Conservation (phyloP, 2,329 filamentous ascomycete species). For the Fusarium transvaalense region DNA sequence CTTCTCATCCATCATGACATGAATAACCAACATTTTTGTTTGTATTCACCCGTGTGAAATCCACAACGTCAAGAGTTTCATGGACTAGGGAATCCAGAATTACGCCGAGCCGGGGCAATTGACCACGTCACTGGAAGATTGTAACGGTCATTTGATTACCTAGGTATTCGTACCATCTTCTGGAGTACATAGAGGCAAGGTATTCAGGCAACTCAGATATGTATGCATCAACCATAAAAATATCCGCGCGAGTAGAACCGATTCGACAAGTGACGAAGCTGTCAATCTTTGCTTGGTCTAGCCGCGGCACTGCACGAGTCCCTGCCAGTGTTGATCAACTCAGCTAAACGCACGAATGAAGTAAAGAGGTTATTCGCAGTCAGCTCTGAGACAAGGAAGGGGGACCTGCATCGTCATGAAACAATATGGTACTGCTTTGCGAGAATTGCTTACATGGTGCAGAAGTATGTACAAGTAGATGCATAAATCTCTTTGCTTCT, state of each 20-base stretch:
- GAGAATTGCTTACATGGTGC: constrained; percentile 24
- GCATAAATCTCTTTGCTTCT: constrained; percentile 20
- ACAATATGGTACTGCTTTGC: constrained; percentile 14
- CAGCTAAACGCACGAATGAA: constrained; percentile 49
- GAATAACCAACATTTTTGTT: constrained; percentile 6
- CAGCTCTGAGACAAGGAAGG: constrained; percentile 4
- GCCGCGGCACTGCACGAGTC: constrained; percentile 15
- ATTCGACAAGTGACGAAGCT: background rate
- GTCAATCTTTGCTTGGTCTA: constrained; percentile 24
- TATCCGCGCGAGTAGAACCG: constrained; percentile 15
- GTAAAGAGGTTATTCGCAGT: constrained; percentile 3
- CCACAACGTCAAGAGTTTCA: constrained; percentile 16
- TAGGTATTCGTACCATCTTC: background rate
- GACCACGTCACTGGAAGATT: constrained; percentile 33
- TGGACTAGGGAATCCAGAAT: constrained; percentile 36
- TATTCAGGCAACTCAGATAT: constrained; percentile 1
- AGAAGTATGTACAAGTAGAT: constrained; percentile 6
- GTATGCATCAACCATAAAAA: constrained; percentile 46
- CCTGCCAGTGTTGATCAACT: background rate
- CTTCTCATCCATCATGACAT: constrained; percentile 32
- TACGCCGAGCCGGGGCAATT: constrained; percentile 18
- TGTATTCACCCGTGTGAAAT: constrained; percentile 29
- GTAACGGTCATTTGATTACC: constrained; percentile 24
- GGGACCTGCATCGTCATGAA: constrained; percentile 32
- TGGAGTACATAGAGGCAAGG: too few species aligned